Evolutionary conservation across 1,284 basidiomycete species (phyloP).

Genomic region (Bjerkandera adusta): DNA sequence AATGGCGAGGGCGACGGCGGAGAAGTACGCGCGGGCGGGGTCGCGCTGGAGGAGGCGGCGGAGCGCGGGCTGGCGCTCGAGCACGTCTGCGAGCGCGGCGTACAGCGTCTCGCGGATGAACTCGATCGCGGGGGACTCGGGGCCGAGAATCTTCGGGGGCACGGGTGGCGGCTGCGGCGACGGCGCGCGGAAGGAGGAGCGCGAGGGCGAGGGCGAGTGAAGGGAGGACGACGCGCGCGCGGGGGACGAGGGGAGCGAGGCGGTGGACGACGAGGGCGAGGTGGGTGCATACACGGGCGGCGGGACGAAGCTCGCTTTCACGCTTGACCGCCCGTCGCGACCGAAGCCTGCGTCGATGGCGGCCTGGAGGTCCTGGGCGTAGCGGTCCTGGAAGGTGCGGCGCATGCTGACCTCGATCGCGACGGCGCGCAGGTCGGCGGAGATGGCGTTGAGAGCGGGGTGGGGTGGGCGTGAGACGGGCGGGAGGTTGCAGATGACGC

Average conservation of each 20-base stretch:
- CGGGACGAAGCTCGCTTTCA: slow-evolving; percentile 66
- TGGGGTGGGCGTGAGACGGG: slow-evolving; percentile 40
- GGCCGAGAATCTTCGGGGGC: slow-evolving; percentile 52
- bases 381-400: slow-evolving; percentile 78
- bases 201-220: slow-evolving; percentile 26
- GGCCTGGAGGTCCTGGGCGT: slow-evolving; percentile 68
- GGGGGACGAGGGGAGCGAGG: slow-evolving; percentile 12
- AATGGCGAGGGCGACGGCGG: slow-evolving; percentile 69
- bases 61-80: slow-evolving; percentile 53
- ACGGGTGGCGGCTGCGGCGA: slow-evolving; percentile 35
- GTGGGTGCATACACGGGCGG: slow-evolving; percentile 61
- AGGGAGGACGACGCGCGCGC: slow-evolving; percentile 21
- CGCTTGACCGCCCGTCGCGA: slow-evolving; percentile 25
- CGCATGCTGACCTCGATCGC: slow-evolving; percentile 80
- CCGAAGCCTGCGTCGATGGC: slow-evolving; percentile 60
- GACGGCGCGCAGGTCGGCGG: slow-evolving; percentile 72
- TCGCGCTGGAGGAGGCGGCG: slow-evolving; percentile 54
- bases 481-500: slow-evolving; percentile 67
- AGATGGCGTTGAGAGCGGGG: slow-evolving; percentile 51
- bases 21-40: slow-evolving; percentile 73
- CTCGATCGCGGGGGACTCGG: slow-evolving; percentile 59
- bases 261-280: slow-evolving; percentile 13
- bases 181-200: slow-evolving; percentile 15
- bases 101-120: slow-evolving; percentile 83
- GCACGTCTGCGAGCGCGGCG: slow-evolving; percentile 67